Evolutionary conservation across 306 rosid genomes (phyloP), one percentile per base, ranked within the genome.

Genomic region (Fragaria iinumae): DNA sequence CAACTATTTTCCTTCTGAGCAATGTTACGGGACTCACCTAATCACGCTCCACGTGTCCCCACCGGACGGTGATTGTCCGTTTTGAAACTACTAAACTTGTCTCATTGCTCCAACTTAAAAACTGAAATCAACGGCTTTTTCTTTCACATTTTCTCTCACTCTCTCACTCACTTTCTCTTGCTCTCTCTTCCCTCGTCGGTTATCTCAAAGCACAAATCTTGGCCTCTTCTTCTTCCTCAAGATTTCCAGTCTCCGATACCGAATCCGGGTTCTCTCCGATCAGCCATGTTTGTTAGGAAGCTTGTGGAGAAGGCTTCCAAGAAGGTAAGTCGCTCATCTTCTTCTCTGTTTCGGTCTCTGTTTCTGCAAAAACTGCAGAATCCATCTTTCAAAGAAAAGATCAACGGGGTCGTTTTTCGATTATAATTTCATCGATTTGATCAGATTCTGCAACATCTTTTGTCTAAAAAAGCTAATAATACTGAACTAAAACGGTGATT

Each of bases 301-400:
- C 87, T 94, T 18, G 96, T 91, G 39, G 95, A 84, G 87, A 94
- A 90, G 83, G 98, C 98, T 80, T 85, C 97, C 55, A 90, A 86
- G 85, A 94, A 89, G 96, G 98, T 88, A 47, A 69, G 72, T 48
- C 32, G 45, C 38, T 73, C 36, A 41, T 14, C 3, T 5, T 53
- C 8, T 69, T 14, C 11, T 56, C 36, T 23, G 44, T 64, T 36
- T 64, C 13, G 8, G 23, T 14, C 11, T 56, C 36, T 23, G 44
- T 64, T 36, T 64, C 44, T 17, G 23, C 17, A 47, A 20, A 27
- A 29, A 5, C 41, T 14, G 41, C 52, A 75, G 16, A 17, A 23
- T 67, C 10, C 71, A 18, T 67, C 67, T 39, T 14, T 20, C 50
- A 39, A 39, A 67, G 32, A 68, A 2, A 39, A n/a, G 38, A 68